These are phyloP conservation scores for Ceratocystis ficicola DNA, from an alignment of 2,329 filamentous ascomycete species.

Conservation along the genomic window DNA sequence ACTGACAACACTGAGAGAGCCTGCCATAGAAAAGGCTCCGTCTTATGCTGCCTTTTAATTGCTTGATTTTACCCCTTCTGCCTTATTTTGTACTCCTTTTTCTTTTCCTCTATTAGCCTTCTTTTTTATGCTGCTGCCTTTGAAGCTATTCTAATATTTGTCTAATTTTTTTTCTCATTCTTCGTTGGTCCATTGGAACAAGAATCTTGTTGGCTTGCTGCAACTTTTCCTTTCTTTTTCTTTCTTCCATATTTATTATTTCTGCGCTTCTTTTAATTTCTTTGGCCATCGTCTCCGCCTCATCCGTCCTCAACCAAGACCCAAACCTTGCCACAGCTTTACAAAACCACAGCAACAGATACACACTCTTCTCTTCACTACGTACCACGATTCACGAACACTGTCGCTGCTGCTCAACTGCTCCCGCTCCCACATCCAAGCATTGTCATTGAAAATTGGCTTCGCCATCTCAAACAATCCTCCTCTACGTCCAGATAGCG, in stretches of 20 bases:
- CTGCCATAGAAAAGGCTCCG: neutral
- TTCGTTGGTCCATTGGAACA: neutral
- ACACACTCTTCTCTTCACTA: neutral
- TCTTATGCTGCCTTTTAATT: neutral
- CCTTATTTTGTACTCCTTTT: neutral
- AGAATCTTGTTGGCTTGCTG: neutral
- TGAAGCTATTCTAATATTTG: neutral
- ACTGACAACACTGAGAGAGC: neutral
- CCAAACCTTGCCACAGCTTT: neutral
- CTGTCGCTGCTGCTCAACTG: neutral
- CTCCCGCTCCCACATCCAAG: neutral
- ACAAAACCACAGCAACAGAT: neutral
- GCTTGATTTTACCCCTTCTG: neutral
- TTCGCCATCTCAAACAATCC: neutral
- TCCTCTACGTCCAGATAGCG: neutral
- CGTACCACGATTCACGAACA: constrained; percentile 7
- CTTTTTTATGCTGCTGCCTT: neutral
- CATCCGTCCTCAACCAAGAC: neutral
- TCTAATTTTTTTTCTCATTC: neutral
- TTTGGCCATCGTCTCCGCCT: neutral
- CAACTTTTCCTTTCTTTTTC: neutral
- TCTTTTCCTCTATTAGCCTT: neutral
- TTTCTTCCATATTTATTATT: neutral
- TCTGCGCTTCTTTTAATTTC: no score
- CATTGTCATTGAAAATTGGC: neutral